A percentile compares a stretch with the other conserved stretches of the same genome.
These are phyloP conservation scores for Kodamaea kaohsiungensis DNA, from an alignment of 805 yeast species.

Conservation along the genomic window DNA sequence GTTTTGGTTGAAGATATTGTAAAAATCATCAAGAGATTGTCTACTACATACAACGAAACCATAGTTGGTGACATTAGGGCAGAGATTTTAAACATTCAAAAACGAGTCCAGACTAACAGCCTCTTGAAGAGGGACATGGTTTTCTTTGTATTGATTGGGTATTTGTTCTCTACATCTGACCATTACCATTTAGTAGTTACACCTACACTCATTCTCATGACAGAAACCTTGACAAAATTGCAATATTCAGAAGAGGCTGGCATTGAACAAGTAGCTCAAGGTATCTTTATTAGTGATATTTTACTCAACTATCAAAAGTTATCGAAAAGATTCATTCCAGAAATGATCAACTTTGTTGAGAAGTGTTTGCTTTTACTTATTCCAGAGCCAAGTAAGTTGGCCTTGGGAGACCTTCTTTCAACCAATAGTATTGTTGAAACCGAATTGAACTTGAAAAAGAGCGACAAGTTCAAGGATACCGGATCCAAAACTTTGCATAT, in stretches of 20 bases:
- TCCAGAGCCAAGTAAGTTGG: constrained; percentile 33
- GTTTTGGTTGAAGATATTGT: constrained; percentile 43
- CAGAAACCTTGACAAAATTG: constrained; percentile 53
- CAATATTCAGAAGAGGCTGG: constrained; percentile 36
- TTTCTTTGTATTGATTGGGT: constrained; percentile 70
- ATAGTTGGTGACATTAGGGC: constrained; percentile 64
- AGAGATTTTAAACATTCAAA: constrained; percentile 56
- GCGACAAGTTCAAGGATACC: constrained; percentile 11
- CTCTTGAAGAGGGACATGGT: constrained; percentile 51
- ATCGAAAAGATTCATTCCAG: constrained; percentile 83
- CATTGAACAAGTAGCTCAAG: constrained; percentile 51
- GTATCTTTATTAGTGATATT: constrained; percentile 65
- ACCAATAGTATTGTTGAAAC: constrained; percentile 12
- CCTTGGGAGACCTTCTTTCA: constrained; percentile 9
- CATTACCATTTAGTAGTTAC: constrained; percentile 90
- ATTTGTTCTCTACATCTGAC: constrained; percentile 89
- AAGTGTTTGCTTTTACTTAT: constrained; percentile 47
- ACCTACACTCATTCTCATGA: constrained; percentile 73
- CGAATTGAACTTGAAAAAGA: constrained; percentile 16
- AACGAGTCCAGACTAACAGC: constrained; percentile 37
- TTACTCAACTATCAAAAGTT: constrained; percentile 72
- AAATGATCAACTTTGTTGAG: constrained; percentile 60
- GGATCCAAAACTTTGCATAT: constrained; percentile 14
- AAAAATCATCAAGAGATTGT: constrained; percentile 51
- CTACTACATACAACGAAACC: constrained; percentile 64